Evolutionary conservation across 257 asterid species (phyloP), one percentile per base, ranked within the genome.

Genomic region (Primulina tabacum): DNA sequence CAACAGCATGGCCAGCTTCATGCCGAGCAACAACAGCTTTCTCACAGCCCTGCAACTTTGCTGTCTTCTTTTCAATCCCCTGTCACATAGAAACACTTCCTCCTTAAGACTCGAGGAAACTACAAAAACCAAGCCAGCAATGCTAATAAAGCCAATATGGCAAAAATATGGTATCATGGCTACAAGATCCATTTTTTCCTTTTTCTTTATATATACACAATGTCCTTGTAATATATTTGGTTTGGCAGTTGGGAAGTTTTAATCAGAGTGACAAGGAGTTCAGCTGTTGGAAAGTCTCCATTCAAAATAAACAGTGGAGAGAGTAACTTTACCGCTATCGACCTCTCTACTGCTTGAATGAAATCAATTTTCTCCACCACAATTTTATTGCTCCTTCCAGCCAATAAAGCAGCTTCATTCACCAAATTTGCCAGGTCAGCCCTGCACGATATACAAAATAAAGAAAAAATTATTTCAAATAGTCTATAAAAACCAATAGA

Each of bases 1-100:
- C 98, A 53, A 94, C 97, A 20, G 99, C 99, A 74, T 94, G 99
- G 64, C 99, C 99, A 79, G 95, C 99, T 84, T 94, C 99, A 82
- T 94, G 99, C 63, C 98, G 82, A 55, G 99, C 98, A 79, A 94
- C 97, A 78, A 89, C 98, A 62, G 92, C 98, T 82, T 91, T 94
- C 90, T 94, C 99, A 75, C 84, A 80, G 73, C 98, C 98, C 80
- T 87, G 90, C 80, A 94, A 82, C 83, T 84, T 94, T 75, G 95
- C 82, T 34, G 93, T 89, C 92, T 94, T 94, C 89, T 89, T 94
- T 72, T 94, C 99, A 79, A 94, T 94, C 33, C 99, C 99, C 99
- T 94, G 85, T 8, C 79, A 68, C 68, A 67, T 65, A 33, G 12
- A 72, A 70, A 63, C 21, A 21, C 66, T 38, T 72, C 59, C 62